Evolutionary conservation across 345 rosid genomes (phyloP).

Genomic region (Salix brachista): DNA sequence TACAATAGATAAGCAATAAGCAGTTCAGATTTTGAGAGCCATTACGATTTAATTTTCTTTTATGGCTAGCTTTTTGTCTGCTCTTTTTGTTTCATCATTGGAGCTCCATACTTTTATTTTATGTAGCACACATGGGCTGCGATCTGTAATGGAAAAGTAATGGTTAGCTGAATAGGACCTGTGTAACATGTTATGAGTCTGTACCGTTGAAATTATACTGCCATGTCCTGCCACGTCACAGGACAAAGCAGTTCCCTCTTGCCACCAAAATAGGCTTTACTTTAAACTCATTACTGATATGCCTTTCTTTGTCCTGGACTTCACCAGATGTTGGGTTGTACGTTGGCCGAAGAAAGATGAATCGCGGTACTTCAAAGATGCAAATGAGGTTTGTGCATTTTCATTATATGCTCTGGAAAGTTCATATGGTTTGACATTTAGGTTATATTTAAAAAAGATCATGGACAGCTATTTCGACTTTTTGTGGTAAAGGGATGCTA

Average conservation of each 20-base stretch:
- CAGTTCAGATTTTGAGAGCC: background rate
- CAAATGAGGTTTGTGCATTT: slow-evolving; percentile 41
- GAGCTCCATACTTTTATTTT: background rate
- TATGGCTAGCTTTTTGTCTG: background rate
- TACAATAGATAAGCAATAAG: background rate
- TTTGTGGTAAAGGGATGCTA: background rate
- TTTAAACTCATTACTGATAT: background rate
- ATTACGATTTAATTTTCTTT: background rate
- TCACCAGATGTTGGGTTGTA: slow-evolving; percentile 42
- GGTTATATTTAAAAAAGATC: background rate
- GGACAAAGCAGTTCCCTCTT: too few species aligned
- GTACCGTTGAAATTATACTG: background rate
- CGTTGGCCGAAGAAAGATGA: slow-evolving; percentile 47
- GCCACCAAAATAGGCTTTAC: background rate
- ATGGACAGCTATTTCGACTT: background rate
- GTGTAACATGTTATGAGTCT: background rate
- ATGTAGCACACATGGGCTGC: background rate
- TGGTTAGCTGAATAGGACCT: background rate
- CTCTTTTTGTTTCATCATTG: background rate
- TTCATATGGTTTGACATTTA: background rate
- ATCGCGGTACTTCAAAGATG: slow-evolving; percentile 35
- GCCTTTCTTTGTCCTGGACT: background rate
- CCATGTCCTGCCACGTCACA: background rate
- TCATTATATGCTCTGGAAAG: background rate
- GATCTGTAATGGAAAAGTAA: background rate